phyloP scores from a whole-genome alignment of 768 basidiomycete species.

The Trametes gibbosa region DNA sequence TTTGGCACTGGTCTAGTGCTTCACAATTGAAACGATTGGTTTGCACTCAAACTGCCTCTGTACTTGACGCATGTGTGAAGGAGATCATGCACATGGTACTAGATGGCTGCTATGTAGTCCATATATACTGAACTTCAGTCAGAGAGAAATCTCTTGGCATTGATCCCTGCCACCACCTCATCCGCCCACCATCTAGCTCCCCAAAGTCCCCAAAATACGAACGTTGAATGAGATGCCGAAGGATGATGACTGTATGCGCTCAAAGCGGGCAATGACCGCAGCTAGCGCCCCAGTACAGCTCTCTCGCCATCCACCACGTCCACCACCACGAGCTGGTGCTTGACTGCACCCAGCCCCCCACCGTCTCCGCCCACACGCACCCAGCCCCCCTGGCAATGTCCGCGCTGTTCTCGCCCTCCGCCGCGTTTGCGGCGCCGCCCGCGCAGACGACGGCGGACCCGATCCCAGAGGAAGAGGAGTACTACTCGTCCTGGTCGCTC shows the following conservation, averaged over 20 bases:
- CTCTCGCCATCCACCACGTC: slow-evolving; percentile 10
- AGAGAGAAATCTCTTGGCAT: no score
- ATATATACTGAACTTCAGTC: no score
- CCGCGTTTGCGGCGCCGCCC: slow-evolving; percentile 8
- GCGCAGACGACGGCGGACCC: slow-evolving; percentile 20
- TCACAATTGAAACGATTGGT: background rate
- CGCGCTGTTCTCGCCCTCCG: slow-evolving; percentile 11
- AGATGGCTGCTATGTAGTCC: no score
- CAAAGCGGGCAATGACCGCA: slow-evolving; percentile 8
- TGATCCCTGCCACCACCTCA: no score
- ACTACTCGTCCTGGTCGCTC: slow-evolving; percentile 91
- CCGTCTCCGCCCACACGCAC: background rate
- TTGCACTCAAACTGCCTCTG: no score
- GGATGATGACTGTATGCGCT: slow-evolving; percentile 4
- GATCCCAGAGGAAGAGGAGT: slow-evolving; percentile 72
- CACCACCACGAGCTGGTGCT: slow-evolving; percentile 8
- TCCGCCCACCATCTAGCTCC: no score
- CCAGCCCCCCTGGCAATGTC: background rate
- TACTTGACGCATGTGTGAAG: no score
- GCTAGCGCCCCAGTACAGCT: slow-evolving; percentile 4
- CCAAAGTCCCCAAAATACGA: no score
- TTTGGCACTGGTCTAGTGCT: background rate
- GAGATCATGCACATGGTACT: no score
- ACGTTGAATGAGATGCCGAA: background rate
- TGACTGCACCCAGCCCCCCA: slow-evolving; percentile 9